Conservation (phyloP, 768 basidiomycete genomes). For the Artomyces pyxidatus region DNA sequence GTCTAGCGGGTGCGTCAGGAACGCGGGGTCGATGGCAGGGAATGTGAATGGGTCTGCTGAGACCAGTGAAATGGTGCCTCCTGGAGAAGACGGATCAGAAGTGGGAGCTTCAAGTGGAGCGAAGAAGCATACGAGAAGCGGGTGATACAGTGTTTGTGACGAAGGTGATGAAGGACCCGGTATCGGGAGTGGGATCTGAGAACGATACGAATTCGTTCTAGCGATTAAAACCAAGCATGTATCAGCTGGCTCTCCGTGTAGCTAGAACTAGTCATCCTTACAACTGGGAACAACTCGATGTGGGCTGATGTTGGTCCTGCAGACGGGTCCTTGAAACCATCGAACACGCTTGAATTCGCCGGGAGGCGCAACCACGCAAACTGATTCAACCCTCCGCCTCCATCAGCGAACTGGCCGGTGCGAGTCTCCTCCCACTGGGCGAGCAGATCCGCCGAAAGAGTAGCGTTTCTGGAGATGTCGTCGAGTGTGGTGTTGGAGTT, state of each 20-base stretch:
- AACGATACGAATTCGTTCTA: constrained; percentile 1
- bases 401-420: constrained; percentile 7
- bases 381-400: constrained; percentile 7
- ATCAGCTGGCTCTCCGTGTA: not conserved
- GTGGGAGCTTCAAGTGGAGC: not conserved
- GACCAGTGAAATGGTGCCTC: constrained; percentile 4
- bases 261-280: not conserved
- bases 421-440: constrained; percentile 3
- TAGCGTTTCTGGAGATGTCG: not conserved
- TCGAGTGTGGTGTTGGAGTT: constrained; percentile 10
- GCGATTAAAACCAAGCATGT: not conserved
- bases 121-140: constrained; percentile 4
- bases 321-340: constrained; percentile 15
- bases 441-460: not conserved
- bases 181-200: not conserved
- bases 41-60: constrained; percentile 11
- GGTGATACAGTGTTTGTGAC: not conserved
- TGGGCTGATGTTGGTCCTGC: constrained; percentile 19
- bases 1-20: constrained; percentile 5
- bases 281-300: constrained; percentile 14
- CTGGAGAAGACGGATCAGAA: not conserved
- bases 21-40: constrained; percentile 10
- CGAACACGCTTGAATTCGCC: constrained; percentile 1
- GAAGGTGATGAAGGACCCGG: not conserved
- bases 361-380: constrained; percentile 19